phyloP scores from a whole-genome alignment of 2,329 filamentous ascomycete genomes.

The Alternaria alternata region DNA sequence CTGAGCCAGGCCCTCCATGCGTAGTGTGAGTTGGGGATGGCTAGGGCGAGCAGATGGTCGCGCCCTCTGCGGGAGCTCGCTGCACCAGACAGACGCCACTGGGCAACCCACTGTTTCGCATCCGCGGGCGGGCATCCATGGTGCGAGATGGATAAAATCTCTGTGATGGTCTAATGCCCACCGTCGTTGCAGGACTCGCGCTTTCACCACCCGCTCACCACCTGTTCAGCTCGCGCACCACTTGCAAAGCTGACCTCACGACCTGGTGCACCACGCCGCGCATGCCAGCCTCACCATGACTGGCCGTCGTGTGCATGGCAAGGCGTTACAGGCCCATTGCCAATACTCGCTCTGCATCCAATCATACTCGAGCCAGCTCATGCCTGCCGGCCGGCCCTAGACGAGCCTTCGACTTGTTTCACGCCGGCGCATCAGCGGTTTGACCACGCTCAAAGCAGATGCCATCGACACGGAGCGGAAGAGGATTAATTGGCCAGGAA shows the following conservation, averaged over 20 bases:
- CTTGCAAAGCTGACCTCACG: background rate
- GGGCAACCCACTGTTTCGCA: conserved; percentile 34
- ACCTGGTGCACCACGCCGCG: conserved; percentile 18
- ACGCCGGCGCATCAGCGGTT: conserved; percentile 36
- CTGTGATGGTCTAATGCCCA: background rate
- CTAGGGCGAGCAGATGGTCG: conserved; percentile 30
- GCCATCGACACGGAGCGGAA: conserved; percentile 13
- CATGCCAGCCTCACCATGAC: background rate
- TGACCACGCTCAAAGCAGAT: conserved; percentile 38
- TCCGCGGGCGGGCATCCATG: conserved; percentile 19
- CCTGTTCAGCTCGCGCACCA: too few species aligned
- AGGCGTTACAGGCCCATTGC: conserved; percentile 37
- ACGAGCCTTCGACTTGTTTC: conserved; percentile 38
- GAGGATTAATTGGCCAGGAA: conserved; percentile 23
- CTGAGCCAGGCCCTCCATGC: conserved; percentile 3
- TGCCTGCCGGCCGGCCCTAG: conserved; percentile 27
- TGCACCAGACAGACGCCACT: conserved; percentile 28
- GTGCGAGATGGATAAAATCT: background rate
- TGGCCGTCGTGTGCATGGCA: conserved; percentile 9
- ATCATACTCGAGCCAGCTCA: conserved; percentile 27
- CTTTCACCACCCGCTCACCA: too few species aligned
- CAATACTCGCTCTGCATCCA: conserved; percentile 38
- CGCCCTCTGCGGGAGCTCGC: conserved; percentile 12
- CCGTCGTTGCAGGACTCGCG: background rate
- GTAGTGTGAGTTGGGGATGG: conserved; percentile 11